Evolutionary conservation across 352 stramenopile species (phyloP), one percentile per base, ranked within the genome.

Genomic region (Phytopythium montanum): DNA sequence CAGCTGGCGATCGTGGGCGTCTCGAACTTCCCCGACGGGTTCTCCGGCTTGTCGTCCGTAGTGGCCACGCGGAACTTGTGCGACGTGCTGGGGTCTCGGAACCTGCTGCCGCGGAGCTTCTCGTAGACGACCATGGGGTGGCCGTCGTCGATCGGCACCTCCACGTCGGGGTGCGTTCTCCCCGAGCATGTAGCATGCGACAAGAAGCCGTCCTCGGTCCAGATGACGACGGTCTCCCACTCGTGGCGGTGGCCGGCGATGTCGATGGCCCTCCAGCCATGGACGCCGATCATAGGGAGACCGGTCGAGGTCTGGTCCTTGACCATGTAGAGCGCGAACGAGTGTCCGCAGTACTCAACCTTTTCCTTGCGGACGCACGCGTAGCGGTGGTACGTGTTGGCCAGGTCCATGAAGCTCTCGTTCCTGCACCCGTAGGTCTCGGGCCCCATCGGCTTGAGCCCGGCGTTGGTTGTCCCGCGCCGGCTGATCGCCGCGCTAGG

Each of bases 151-250:
- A 10, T 59, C 28, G 58, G 33, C 3, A 63, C n/a, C 6, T 55
- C 46, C 13, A 31, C 21, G 21, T 36, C 39, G 0, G 57, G 1
- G 21, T 31, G 26, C 14, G 57, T 58, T 13, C 51, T 13, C 19
- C 3, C n/a, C 1, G 28, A 21, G 34, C 18, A 48, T 3, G 44
- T 59, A 0, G n/a, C 46, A 23, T 34, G 46, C 21, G 19, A 12
- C 13, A 48, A n/a, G 5, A 14, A 7, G 3, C 56, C 56, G 34
- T 69, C 72, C 70, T 64, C 60, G 19, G 70, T 62, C 64, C 64
- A 75, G n/a, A 81, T 59, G 36, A 81, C 52, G 25, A 41, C 54
- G 25, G 75, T 70, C 54, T 81, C 69, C 72, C 72, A 81, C 52
- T 79, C 71, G 66, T 79, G 68, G 5, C 71, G 71, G 52, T 75